Evolutionary conservation across 2,329 filamentous ascomycete genomes (phyloP).

Genomic region (Lasiodiplodia hormozganensis): DNA sequence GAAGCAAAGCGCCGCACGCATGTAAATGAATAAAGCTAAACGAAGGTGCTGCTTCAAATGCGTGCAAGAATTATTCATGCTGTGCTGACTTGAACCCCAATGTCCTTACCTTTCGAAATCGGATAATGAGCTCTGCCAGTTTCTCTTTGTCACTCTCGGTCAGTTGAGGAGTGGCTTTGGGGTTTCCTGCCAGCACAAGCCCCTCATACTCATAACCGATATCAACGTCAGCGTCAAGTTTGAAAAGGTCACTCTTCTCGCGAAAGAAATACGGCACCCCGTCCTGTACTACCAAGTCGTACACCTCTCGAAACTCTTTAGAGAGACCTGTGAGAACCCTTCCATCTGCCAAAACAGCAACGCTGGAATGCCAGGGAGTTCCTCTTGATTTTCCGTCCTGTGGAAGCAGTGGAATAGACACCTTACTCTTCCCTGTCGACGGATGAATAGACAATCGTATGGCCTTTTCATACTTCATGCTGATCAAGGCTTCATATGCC

Average conservation of each 20-base stretch:
- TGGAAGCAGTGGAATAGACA: constrained; percentile 26
- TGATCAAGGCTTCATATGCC: constrained; percentile 10
- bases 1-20: fast-evolving
- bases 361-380: constrained; percentile 22
- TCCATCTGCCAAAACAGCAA: background rate
- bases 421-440: constrained; percentile 22
- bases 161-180: background rate
- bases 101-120: background rate
- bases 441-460: constrained; percentile 29
- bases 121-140: background rate
- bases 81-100: background rate
- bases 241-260: background rate
- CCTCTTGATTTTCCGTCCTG: background rate
- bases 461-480: background rate
- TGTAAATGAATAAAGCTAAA: too few species aligned
- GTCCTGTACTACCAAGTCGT: background rate
- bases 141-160: background rate
- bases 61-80: too few species aligned
- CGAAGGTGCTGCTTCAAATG: too few species aligned
- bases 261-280: background rate
- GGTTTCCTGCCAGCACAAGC: background rate
- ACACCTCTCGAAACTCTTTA: background rate
- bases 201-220: background rate
- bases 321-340: background rate
- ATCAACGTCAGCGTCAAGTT: background rate